These are phyloP conservation scores for Aspergillus sp. DNA, from an alignment of 2,329 filamentous ascomycete genomes.

Conservation along the genomic window DNA sequence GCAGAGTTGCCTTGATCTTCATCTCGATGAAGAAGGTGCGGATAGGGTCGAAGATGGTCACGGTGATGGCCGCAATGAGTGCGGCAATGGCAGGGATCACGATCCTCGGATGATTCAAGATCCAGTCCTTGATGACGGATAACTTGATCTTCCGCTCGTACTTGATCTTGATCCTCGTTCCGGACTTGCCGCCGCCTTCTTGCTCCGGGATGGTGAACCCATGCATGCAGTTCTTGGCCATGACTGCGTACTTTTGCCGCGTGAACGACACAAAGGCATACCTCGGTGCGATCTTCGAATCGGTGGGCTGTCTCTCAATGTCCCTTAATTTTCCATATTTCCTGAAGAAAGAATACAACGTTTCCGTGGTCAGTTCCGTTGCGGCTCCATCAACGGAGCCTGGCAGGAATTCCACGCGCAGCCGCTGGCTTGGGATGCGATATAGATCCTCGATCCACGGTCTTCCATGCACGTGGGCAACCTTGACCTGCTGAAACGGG, in stretches of 20 bases:
- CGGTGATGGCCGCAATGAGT: constrained; percentile 77
- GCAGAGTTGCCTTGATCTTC: constrained; percentile 77
- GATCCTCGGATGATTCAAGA: constrained; percentile 81
- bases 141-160: constrained; percentile 79
- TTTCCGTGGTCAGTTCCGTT: constrained; percentile 81
- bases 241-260: constrained; percentile 72
- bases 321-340: constrained; percentile 88
- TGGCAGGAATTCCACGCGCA: constrained; percentile 84
- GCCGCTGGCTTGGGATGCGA: constrained; percentile 71
- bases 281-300: constrained; percentile 80
- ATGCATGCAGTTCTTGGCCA: constrained; percentile 91
- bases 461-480: constrained; percentile 74
- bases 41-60: constrained; percentile 91
- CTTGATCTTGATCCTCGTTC: constrained; percentile 76
- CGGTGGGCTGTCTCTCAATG: constrained; percentile 77
- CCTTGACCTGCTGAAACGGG: constrained; percentile 71
- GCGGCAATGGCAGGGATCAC: constrained; percentile 82
- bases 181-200: constrained; percentile 71
- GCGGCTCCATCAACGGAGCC: constrained; percentile 69
- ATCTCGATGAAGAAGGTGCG: constrained; percentile 88
- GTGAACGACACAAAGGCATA: constrained; percentile 80
- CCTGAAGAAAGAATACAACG: constrained; percentile 82
- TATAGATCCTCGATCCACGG: constrained; percentile 95
- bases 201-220: constrained; percentile 71
- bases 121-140: constrained; percentile 83